Base-by-base conservation (phyloP, 192 early-diverging fungal species). In the Coemansia sp. region DNA sequence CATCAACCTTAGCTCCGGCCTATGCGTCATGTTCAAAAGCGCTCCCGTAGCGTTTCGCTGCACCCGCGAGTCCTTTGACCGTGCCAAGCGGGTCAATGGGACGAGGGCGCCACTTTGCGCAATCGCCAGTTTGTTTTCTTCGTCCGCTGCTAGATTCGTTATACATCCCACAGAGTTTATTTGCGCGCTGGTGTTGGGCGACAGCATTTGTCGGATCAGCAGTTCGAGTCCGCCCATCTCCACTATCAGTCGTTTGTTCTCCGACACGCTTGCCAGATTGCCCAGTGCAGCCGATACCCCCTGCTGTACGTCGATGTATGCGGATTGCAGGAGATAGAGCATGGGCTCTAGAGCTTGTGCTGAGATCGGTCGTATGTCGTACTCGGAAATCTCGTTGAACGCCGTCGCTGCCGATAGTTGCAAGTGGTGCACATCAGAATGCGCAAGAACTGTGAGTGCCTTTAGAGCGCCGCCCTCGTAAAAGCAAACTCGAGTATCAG, bases 121-220 rank as follows among this genome's bases (percentile, higher is more conserved):
- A 59, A 96, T 94, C 19, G 86, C 87, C 32, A 84, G 84, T 76
- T 96, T 96, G 85, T 93, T 94, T 39, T 90, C 92, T 46, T 92
- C 91, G 42, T 70, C 63, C 8, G 93, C 94, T 0, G 94, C 93
- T 62, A 96, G 73, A 59, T 96, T 96, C 0, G 94, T 96, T 51
- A 96, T 93, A 74, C 94, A 96, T 19, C 94, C 94, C 11, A 94
- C 94, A 6, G 94, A 90, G 71, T 94, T 95, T 70, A 90, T 92
- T 79, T 94, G 93, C 17, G 94, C 91, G 64, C 92, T 93, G 25
- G 89, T 84, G 63, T 89, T 92, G 8, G 86, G 84, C 7, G 90
- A 89, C 37, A 86, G 76, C 93, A 95, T 91, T 71, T 93, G 89
- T 47, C 87, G 86, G 54, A 95, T 88, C 47, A 96, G 82, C 38